Percentiles rank a stretch among this genome's conserved stretches.
Evolutionary conservation across 2,329 filamentous ascomycete species (phyloP).

Genomic region (Microcyclospora pomicola): DNA sequence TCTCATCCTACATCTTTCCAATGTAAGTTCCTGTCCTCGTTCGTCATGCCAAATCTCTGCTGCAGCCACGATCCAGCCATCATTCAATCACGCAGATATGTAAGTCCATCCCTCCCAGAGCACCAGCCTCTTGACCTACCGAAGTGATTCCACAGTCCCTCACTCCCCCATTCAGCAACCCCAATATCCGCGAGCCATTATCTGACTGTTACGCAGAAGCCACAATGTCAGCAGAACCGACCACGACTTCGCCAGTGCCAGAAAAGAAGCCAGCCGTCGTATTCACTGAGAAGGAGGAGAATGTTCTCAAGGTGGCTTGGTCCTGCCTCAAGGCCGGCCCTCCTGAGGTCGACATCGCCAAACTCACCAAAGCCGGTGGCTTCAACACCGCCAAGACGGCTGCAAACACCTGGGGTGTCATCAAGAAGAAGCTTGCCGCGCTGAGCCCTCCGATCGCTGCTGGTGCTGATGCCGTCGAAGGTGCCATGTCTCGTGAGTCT

Average conservation of each 20-base stretch:
- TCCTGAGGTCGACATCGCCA: conserved; percentile 22
- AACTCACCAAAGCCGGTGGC: conserved; percentile 12
- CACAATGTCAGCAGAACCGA: conserved; percentile 3
- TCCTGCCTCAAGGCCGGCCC: conserved; percentile 18
- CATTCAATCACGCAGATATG: no score
- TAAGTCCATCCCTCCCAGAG: no score
- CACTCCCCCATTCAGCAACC: no score
- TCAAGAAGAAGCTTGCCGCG: conserved; percentile 21
- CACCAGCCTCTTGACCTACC: no score
- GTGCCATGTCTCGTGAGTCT: not conserved
- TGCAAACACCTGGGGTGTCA: conserved; percentile 21
- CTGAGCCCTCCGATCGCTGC: conserved; percentile 5
- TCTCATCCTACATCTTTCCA: no score
- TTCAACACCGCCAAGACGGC: conserved; percentile 22
- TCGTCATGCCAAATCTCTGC: no score
- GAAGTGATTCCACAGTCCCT: no score
- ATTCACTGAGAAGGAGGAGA: conserved; percentile 20
- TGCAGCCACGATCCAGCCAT: no score
- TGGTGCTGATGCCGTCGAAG: conserved; percentile 9
- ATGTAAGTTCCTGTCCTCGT: no score
- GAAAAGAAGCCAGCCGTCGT: conserved; percentile 2
- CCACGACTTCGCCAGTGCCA: not conserved
- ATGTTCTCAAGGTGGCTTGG: conserved; percentile 18
- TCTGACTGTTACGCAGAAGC: not conserved
- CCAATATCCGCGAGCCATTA: no score